These are phyloP conservation scores for Boletus bicolor DNA, from an alignment of 768 basidiomycete species.

Conservation along the genomic window DNA sequence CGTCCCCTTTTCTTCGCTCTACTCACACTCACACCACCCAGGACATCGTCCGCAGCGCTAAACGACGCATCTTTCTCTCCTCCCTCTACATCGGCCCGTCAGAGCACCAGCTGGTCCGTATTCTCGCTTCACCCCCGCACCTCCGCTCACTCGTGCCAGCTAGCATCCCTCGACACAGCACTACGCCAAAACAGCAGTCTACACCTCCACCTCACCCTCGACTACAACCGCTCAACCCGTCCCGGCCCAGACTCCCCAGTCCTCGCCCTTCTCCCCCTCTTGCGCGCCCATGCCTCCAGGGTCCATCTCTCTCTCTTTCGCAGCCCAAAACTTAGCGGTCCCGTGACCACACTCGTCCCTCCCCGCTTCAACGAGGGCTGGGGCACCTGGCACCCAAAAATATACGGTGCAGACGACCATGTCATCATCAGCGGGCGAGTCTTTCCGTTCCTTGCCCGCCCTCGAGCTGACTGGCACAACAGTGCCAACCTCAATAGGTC, in stretches of 20 bases:
- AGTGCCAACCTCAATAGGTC: slow-evolving; percentile 93
- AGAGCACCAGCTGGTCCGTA: slow-evolving; percentile 74
- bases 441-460: not conserved
- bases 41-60: slow-evolving; percentile 78
- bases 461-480: slow-evolving; percentile 4
- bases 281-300: slow-evolving; percentile 66
- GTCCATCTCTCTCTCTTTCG: slow-evolving; percentile 81
- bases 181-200: slow-evolving; percentile 59
- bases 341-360: slow-evolving; percentile 76
- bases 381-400: slow-evolving; percentile 98
- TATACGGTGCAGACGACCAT: slow-evolving; percentile 91
- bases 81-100: slow-evolving; percentile 84
- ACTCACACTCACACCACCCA: slow-evolving; percentile 26
- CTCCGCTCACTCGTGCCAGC: slow-evolving; percentile 41
- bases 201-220: slow-evolving; percentile 69
- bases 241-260: slow-evolving; percentile 68
- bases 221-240: slow-evolving; percentile 77
- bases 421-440: slow-evolving; percentile 90
- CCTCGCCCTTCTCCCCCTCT: slow-evolving; percentile 66
- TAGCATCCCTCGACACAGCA: slow-evolving; percentile 60
- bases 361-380: slow-evolving; percentile 96
- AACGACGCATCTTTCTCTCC: slow-evolving; percentile 80
- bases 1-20: slow-evolving; percentile 15
- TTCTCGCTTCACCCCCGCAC: not conserved
- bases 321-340: slow-evolving; percentile 77